Conservation (phyloP, 1,284 basidiomycete genomes). For the Ceratobasidium sp. region DNA sequence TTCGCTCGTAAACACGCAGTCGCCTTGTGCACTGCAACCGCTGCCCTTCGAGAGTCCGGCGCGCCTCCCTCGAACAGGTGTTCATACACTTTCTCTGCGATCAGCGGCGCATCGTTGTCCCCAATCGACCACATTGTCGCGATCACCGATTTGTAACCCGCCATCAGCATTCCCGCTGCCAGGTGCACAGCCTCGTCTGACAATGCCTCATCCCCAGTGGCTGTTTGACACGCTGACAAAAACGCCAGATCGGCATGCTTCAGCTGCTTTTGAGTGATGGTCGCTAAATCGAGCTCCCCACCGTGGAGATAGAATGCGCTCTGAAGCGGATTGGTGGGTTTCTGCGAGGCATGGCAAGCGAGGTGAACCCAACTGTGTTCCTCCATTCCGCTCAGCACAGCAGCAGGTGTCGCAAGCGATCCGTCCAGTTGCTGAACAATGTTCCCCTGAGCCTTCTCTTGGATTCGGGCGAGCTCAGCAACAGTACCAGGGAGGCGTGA, state of each 20-base stretch:
- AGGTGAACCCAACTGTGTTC: not conserved
- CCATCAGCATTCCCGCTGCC: constrained; percentile 38
- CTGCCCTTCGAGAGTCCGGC: not conserved
- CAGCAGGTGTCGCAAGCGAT: not conserved
- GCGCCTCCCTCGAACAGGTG: not conserved
- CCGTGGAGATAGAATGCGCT: not conserved
- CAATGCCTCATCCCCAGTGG: constrained; percentile 32
- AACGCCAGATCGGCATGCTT: not conserved
- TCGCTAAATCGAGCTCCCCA: not conserved
- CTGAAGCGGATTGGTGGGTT: not conserved
- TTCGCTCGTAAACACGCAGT: not conserved
- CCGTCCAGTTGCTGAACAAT: not conserved
- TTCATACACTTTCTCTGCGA: not conserved
- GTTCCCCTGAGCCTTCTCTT: not conserved
- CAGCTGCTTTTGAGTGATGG: not conserved
- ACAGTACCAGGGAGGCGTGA: not conserved
- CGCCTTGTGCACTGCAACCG: not conserved
- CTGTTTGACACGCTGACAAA: not conserved
- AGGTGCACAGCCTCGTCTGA: constrained; percentile 45
- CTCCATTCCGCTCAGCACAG: not conserved
- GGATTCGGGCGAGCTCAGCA: not conserved
- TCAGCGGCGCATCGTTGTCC: not conserved
- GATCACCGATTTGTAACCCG: constrained; percentile 3
- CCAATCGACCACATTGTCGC: not conserved
- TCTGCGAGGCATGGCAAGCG: constrained; percentile 3